Evolutionary conservation across 345 rosid genomes (phyloP).

Genomic region (Syzygium jambos): DNA sequence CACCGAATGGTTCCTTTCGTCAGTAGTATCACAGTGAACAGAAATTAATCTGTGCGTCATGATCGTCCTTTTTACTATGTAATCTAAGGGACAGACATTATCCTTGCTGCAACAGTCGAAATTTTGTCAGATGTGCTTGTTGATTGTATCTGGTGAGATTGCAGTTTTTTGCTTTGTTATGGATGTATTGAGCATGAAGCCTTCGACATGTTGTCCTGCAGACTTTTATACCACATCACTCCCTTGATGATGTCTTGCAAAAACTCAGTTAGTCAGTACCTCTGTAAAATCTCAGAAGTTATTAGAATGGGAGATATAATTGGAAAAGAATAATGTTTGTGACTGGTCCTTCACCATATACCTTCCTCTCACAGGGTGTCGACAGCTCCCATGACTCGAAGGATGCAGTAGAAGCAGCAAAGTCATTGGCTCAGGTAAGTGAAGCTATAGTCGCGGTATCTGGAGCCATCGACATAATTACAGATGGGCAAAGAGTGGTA

Average conservation of each 20-base stretch:
- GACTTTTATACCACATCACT: neutral
- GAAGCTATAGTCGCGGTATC: constrained; percentile 71
- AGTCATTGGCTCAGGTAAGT: constrained; percentile 48
- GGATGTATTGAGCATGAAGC: neutral
- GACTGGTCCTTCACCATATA: neutral
- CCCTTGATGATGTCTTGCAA: neutral
- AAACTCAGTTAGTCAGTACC: neutral
- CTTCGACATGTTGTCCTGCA: neutral
- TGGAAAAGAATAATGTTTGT: neutral
- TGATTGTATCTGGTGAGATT: neutral
- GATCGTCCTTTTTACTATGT: neutral
- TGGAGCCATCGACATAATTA: constrained; percentile 68
- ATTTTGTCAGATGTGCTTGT: neutral
- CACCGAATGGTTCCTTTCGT: neutral
- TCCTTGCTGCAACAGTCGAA: neutral
- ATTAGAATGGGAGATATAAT: neutral
- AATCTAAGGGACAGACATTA: neutral
- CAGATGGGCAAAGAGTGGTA: constrained; percentile 52
- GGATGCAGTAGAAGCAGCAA: constrained; percentile 84
- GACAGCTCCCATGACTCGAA: constrained; percentile 72
- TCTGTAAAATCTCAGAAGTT: neutral
- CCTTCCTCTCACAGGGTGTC: constrained; percentile 38
- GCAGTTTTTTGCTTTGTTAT: neutral
- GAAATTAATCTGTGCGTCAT: neutral
- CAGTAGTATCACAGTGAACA: neutral